Evolutionary conservation across 257 asterid genomes (phyloP).

Genomic region (Plantago elongata): DNA sequence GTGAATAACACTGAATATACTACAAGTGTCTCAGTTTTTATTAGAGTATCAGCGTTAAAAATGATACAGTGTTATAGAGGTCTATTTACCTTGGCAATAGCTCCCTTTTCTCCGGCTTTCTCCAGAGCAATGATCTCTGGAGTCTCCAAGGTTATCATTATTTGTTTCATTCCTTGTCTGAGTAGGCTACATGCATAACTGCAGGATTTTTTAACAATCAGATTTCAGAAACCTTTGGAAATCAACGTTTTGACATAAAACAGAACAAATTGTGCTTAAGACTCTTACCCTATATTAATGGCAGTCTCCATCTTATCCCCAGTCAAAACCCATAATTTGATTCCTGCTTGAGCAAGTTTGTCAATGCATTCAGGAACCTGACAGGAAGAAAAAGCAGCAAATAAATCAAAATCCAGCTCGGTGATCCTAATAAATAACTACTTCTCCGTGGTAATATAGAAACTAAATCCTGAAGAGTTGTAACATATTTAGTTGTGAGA

Average conservation of each 20-base stretch:
- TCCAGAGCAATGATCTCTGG: slow-evolving; percentile 70
- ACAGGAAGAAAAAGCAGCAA: slow-evolving; percentile 20
- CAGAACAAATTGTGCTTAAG: background rate
- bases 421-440: background rate
- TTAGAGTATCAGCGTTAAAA: background rate
- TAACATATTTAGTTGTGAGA: too few species aligned
- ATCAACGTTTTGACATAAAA: background rate
- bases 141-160: slow-evolving; percentile 53
- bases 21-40: background rate
- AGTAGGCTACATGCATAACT: slow-evolving; percentile 95
- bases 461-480: too few species aligned
- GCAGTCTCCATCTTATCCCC: slow-evolving; percentile 99
- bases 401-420: slow-evolving; percentile 15
- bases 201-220: slow-evolving; percentile 37
- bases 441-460: too few species aligned
- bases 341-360: slow-evolving; percentile 92
- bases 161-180: slow-evolving; percentile 97
- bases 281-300: slow-evolving; percentile 76
- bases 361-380: slow-evolving; percentile 98
- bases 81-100: slow-evolving; percentile 67
- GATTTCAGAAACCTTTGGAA: slow-evolving; percentile 14
- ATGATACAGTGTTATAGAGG: background rate
- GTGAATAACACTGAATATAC: too few species aligned
- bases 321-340: slow-evolving; percentile 86
- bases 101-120: slow-evolving; percentile 62